Conservation (phyloP, 140 eudicot species). For the Flaveria floridana region DNA sequence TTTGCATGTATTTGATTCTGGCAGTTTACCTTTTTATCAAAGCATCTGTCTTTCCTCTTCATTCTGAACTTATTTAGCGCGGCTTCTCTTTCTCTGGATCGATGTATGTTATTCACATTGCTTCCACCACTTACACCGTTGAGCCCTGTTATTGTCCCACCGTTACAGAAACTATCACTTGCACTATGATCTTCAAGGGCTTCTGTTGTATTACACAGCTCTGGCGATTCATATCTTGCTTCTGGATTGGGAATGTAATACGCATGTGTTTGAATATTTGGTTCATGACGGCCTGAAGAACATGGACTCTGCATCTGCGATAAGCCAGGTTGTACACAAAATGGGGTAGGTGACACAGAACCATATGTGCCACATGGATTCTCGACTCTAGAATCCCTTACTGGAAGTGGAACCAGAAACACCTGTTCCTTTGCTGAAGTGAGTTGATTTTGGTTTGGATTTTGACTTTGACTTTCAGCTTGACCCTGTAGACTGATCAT, state of each 20-base stretch:
- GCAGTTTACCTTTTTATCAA: constrained; percentile 72
- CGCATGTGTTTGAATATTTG: constrained; percentile 37
- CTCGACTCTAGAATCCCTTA: constrained; percentile 30
- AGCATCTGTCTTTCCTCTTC: constrained; percentile 94
- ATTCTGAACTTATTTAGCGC: constrained; percentile 73
- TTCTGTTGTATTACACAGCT: constrained; percentile 27
- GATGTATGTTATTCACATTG: constrained; percentile 41
- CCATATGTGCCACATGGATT: constrained; percentile 38
- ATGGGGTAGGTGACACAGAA: constrained; percentile 40
- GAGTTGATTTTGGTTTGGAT: not conserved
- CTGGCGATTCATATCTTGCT: constrained; percentile 34
- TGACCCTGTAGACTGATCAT: not conserved
- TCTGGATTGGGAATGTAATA: constrained; percentile 34
- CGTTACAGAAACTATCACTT: constrained; percentile 61
- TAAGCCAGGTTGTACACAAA: constrained; percentile 36
- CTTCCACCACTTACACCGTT: constrained; percentile 49
- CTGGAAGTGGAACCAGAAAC: not conserved
- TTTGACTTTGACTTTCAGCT: not conserved
- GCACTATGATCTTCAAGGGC: constrained; percentile 53
- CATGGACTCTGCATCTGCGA: constrained; percentile 43
- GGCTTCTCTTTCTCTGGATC: constrained; percentile 70
- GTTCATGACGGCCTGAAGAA: constrained; percentile 41
- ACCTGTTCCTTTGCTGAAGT: not conserved
- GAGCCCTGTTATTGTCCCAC: constrained; percentile 37
- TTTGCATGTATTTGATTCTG: not conserved